Evolutionary conservation across 805 yeast genomes (phyloP).

Genomic region (Metschnikowia kofuensis): DNA sequence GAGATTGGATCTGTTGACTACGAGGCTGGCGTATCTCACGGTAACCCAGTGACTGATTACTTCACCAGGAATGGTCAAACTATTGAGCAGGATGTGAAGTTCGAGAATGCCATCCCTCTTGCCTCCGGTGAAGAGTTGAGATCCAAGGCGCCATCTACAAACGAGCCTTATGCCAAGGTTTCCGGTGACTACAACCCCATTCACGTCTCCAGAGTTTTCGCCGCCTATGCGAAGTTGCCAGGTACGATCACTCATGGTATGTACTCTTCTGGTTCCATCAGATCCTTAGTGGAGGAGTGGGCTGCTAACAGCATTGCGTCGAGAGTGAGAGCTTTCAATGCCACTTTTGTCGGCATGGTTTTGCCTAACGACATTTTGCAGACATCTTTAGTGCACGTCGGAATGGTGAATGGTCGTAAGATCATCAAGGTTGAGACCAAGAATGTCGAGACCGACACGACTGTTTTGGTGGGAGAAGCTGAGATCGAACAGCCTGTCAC

Average conservation of each 20-base stretch:
- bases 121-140: constrained; percentile 59
- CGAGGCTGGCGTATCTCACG: constrained; percentile 88
- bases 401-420: constrained; percentile 99
- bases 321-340: constrained; percentile 91
- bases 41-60: constrained; percentile 97
- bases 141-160: constrained; percentile 88
- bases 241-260: constrained; percentile 99
- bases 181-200: constrained; percentile 99
- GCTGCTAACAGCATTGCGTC: constrained; percentile 97
- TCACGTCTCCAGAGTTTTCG: constrained; percentile 93
- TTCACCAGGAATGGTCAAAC: constrained; percentile 87
- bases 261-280: constrained; percentile 95
- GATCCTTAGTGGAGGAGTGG: constrained; percentile 95
- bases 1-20: constrained; percentile 82
- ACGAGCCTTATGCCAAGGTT: constrained; percentile 94
- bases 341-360: constrained; percentile 94
- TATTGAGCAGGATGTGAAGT: constrained; percentile 87
- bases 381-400: constrained; percentile 89
- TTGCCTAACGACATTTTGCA: constrained; percentile 89
- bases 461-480: constrained; percentile 90
- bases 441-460: constrained; percentile 73
- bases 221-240: constrained; percentile 87
- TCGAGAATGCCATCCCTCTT: constrained; percentile 88
- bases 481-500: constrained; percentile 98
- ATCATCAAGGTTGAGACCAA: constrained; percentile 87